Percentiles rank a stretch among this genome's conserved stretches.
Conservation (phyloP, 2,329 filamentous ascomycete species). For the Fusarium setosum region DNA sequence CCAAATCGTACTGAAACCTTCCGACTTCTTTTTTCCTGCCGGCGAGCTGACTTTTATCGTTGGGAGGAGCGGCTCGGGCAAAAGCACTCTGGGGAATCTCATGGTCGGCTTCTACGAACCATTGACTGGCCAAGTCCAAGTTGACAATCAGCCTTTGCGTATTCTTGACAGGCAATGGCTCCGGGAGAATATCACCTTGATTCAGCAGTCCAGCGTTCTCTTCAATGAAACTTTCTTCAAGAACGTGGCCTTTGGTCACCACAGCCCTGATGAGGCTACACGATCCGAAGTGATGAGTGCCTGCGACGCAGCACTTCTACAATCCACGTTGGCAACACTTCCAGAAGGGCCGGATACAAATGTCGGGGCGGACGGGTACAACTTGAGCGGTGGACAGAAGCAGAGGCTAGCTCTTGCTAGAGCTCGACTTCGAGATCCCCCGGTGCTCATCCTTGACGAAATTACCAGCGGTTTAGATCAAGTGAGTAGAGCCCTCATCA, state of each 20-base stretch:
- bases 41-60: slow-evolving; percentile 84
- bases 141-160: slow-evolving; percentile 75
- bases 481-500: slow-evolving; percentile 73
- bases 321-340: slow-evolving; percentile 73
- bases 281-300: slow-evolving; percentile 69
- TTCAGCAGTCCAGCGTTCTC: slow-evolving; percentile 84
- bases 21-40: slow-evolving; percentile 76
- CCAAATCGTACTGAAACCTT: slow-evolving; percentile 68
- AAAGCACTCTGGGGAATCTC: slow-evolving; percentile 87
- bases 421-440: slow-evolving; percentile 79
- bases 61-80: slow-evolving; percentile 89
- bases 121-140: slow-evolving; percentile 69
- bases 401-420: slow-evolving; percentile 86
- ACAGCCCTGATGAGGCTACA: slow-evolving; percentile 59
- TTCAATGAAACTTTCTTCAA: slow-evolving; percentile 84
- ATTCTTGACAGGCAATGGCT: slow-evolving; percentile 77
- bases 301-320: slow-evolving; percentile 75
- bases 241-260: slow-evolving; percentile 81
- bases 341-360: slow-evolving; percentile 78
- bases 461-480: slow-evolving; percentile 87
- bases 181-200: slow-evolving; percentile 79
- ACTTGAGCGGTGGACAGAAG: slow-evolving; percentile 85
- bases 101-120: slow-evolving; percentile 82
- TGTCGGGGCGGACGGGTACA: slow-evolving; percentile 75
- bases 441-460: slow-evolving; percentile 88